Evolutionary conservation across 768 basidiomycete species (phyloP).

Genomic region (Mycena rosella): DNA sequence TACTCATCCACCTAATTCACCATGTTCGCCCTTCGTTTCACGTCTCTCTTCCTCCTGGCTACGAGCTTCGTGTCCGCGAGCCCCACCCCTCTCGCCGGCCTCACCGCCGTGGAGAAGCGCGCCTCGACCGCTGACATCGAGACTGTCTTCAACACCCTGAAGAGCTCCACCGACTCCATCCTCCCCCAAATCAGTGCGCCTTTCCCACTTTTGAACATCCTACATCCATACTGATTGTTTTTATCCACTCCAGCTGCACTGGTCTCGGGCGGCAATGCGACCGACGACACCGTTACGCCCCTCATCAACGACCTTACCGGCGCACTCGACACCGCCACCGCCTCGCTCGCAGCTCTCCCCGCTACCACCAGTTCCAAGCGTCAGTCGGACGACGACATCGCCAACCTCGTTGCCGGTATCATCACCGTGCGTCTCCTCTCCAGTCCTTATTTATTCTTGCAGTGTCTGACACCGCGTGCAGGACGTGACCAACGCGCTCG

Average conservation of each 20-base stretch:
- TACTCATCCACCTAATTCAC: slow-evolving; percentile 4
- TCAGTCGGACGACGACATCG: slow-evolving; percentile 43
- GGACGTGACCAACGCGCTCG: slow-evolving; percentile 41
- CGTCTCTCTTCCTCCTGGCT: slow-evolving; percentile 23
- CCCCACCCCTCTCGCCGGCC: slow-evolving; percentile 15
- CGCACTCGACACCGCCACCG: slow-evolving; percentile 40
- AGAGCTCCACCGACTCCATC: slow-evolving; percentile 36
- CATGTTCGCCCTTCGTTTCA: slow-evolving; percentile 36
- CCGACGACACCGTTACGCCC: slow-evolving; percentile 38
- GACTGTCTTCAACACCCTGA: slow-evolving; percentile 37
- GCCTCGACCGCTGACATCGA: slow-evolving; percentile 38
- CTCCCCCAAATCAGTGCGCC: slow-evolving; percentile 40
- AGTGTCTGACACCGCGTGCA: neutral
- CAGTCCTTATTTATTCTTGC: neutral
- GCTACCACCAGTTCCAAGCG: slow-evolving; percentile 32
- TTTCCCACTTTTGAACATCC: neutral
- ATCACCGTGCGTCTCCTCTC: slow-evolving; percentile 40
- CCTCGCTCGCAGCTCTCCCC: slow-evolving; percentile 36
- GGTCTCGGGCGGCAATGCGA: slow-evolving; percentile 32
- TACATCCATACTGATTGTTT: neutral
- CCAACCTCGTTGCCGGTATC: slow-evolving; percentile 42
- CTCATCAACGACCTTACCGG: slow-evolving; percentile 40
- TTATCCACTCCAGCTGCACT: slow-evolving; percentile 25
- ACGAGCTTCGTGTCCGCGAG: slow-evolving; percentile 32
- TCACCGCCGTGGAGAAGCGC: slow-evolving; percentile 22